These are phyloP conservation scores for Claviceps africana DNA, from an alignment of 2,329 filamentous ascomycete genomes.

Conservation along the genomic window DNA sequence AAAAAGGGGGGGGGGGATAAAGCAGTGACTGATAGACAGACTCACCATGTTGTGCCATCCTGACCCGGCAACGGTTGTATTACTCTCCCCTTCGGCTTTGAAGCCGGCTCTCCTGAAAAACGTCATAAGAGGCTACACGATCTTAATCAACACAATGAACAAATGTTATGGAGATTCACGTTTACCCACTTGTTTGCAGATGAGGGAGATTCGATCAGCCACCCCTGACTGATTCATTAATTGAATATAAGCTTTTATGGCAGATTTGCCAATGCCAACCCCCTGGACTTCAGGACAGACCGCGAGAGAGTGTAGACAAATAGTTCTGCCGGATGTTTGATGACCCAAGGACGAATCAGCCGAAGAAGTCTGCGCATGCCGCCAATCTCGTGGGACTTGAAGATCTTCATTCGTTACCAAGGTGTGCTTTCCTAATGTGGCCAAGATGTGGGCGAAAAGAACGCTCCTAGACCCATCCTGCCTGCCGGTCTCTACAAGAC, in stretches of 20 bases:
- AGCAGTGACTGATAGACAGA: neutral
- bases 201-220: constrained; percentile 58
- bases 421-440: constrained; percentile 51
- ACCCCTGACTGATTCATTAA: constrained; percentile 57
- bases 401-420: constrained; percentile 49
- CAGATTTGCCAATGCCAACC: constrained; percentile 56
- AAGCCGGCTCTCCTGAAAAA: constrained; percentile 75
- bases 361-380: constrained; percentile 29
- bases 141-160: neutral
- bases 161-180: neutral
- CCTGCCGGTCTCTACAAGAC: constrained; percentile 40
- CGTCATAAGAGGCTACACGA: constrained; percentile 42
- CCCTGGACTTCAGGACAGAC: constrained; percentile 63
- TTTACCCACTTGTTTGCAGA: constrained; percentile 43
- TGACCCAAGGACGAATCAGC: constrained; percentile 40
- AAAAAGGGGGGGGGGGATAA: neutral
- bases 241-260: constrained; percentile 40
- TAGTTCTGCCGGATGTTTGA: constrained; percentile 56
- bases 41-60: constrained; percentile 73
- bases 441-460: constrained; percentile 64
- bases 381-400: constrained; percentile 57
- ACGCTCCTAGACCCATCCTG: constrained; percentile 28
- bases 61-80: constrained; percentile 60
- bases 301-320: constrained; percentile 72
- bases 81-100: constrained; percentile 50